phyloP scores from a whole-genome alignment of 169 alveolate genomes.

The Haemoproteus tartakovskyi region DNA sequence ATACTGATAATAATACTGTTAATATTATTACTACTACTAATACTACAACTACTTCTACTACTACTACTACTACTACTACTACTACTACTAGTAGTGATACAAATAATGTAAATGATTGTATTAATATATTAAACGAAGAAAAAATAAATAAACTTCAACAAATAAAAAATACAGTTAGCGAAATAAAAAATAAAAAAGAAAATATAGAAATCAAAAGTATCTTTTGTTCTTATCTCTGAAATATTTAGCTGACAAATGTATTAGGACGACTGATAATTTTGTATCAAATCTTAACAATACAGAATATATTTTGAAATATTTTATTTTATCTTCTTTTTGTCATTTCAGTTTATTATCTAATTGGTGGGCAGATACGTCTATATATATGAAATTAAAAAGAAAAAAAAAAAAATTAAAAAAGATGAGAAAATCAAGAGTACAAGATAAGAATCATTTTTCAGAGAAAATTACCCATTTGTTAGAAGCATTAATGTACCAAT shows the following conservation, averaged over 20 bases:
- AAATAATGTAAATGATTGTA: too few species aligned
- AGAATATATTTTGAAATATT: not conserved
- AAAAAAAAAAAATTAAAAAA: conserved; percentile 11
- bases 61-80: too few species aligned
- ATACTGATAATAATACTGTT: too few species aligned
- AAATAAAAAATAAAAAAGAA: too few species aligned
- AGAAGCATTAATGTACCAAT: not conserved
- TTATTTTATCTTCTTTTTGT: conserved; percentile 12
- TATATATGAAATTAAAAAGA: conserved; percentile 4
- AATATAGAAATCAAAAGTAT: too few species aligned
- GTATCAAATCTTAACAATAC: not conserved
- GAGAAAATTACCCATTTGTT: conserved; percentile 37
- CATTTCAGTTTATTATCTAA: conserved; percentile 23
- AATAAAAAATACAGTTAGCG: too few species aligned
- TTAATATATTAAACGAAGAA: too few species aligned
- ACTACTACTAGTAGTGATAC: too few species aligned
- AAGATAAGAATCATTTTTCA: conserved; percentile 8
- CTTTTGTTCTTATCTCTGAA: conserved; percentile 23
- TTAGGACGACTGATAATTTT: conserved; percentile 23
- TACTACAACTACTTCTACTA: too few species aligned
- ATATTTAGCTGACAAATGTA: not conserved
- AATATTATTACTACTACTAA: too few species aligned
- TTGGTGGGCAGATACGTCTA: conserved; percentile 54
- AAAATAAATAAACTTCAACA: too few species aligned
- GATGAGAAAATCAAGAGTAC: conserved; percentile 11